Evolutionary conservation across 495 filamentous ascomycete genomes (phyloP), one percentile per base, ranked within the genome.

Genomic region (Aspergillus panamensis): DNA sequence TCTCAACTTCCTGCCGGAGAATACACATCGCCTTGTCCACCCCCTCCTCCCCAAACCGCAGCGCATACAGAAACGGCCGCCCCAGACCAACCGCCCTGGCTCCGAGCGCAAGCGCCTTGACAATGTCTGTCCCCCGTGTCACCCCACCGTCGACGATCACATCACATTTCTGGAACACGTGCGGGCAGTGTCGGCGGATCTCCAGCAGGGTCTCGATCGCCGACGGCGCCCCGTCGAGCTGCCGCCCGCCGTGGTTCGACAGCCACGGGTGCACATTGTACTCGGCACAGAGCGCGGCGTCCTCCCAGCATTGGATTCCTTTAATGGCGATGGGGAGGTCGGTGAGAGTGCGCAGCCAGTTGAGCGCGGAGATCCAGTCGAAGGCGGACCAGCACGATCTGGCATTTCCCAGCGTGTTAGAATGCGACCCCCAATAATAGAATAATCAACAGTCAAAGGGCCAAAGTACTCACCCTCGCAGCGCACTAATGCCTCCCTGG

Each of bases 291-390:
- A 78, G 50, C 10, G 92, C 71, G n/a, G 92, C 91, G 65, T 96
- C 91, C 68, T 96, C 91, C 45, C 92, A 87, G 48, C 89, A 80
- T 76, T 95, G 91, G 50, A 96, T 88, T 19, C 91, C 91, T 75
- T 96, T 96, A 64, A 96, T 84, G 16, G 92, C 78, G 50, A 96
- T 87, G 30, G 91, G 91, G 78, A 95, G 90, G 57, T 84, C 83
- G 10, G 91, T 95, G 61, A 94, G 83, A 45, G 77, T 78, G 43
- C 82, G 77, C 71, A 95, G 86, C 88, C 88, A 96, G 5, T 29
- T 43, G 3, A 39, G 12, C 10, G 14, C 86, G 80, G 48, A 96
- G 85, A 66, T 92, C 91, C 91, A 96, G 64, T 81, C 83, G 17
- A 95, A 82, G 12, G 69, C 68, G 3, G 91, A 89, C 62, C 92